phyloP scores from a whole-genome alignment of 2,329 filamentous ascomycete genomes.

The Fusarium nurragi region DNA sequence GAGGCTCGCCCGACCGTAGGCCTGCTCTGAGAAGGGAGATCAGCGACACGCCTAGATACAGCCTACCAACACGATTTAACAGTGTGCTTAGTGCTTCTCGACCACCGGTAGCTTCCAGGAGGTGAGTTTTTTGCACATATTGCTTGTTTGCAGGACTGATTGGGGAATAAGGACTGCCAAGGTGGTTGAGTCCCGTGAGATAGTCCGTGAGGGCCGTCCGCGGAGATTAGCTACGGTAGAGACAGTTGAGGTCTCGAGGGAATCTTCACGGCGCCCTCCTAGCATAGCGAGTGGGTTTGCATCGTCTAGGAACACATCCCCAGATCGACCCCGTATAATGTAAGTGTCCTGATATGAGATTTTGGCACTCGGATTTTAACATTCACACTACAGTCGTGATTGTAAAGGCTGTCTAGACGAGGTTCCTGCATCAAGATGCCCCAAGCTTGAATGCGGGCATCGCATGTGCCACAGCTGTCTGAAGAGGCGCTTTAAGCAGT shows the following conservation, averaged over 20 bases:
- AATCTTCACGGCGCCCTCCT: constrained; percentile 41
- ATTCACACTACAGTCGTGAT: constrained; percentile 62
- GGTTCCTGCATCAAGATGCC: constrained; percentile 68
- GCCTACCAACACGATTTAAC: constrained; percentile 37
- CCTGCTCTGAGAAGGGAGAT: constrained; percentile 44
- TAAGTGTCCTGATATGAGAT: constrained; percentile 23
- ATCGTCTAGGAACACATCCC: constrained; percentile 42
- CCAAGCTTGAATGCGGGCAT: constrained; percentile 80
- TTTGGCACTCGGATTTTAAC: constrained; percentile 17
- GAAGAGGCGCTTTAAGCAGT: constrained; percentile 77
- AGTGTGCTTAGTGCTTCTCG: constrained; percentile 49
- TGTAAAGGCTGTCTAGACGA: constrained; percentile 80
- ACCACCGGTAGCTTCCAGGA: constrained; percentile 49
- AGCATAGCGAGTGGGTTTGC: constrained; percentile 45
- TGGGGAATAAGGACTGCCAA: constrained; percentile 31
- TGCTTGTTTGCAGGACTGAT: constrained; percentile 11
- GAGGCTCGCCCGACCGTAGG: constrained; percentile 43
- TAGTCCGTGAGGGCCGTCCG: constrained; percentile 37
- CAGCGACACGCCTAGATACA: constrained; percentile 46
- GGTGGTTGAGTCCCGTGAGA: constrained; percentile 39
- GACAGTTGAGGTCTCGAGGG: constrained; percentile 37
- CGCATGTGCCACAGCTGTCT: constrained; percentile 83
- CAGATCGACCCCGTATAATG: constrained; percentile 42
- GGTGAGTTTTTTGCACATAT: constrained; percentile 33
- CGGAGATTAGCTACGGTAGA: constrained; percentile 29